phyloP scores from a whole-genome alignment of 345 rosid genomes.

The Litchi chinensis region DNA sequence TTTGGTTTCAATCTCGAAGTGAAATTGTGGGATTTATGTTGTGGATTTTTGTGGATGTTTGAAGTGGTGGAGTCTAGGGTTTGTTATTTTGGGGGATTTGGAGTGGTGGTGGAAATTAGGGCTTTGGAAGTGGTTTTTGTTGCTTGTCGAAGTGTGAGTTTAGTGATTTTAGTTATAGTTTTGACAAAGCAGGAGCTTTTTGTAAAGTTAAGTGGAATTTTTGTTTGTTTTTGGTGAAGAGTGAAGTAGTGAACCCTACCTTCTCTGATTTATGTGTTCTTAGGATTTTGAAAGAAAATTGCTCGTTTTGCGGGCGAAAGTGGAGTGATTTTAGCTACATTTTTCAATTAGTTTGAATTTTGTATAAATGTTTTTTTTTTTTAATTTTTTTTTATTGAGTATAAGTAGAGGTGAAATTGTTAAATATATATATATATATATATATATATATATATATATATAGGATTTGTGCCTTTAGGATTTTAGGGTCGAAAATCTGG shows the following conservation, averaged over 20 bases:
- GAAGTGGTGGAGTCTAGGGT: slow-evolving; percentile 28
- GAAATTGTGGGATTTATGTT: not conserved
- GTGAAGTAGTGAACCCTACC: slow-evolving; percentile 1
- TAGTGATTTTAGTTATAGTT: not conserved
- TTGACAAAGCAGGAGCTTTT: not conserved
- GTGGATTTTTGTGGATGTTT: slow-evolving; percentile 2
- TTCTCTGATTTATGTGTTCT: not conserved
- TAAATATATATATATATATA: too few species aligned
- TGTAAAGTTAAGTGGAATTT: not conserved
- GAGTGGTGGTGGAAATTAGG: not conserved
- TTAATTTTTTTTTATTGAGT: not conserved
- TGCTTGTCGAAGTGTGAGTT: not conserved
- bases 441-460: too few species aligned
- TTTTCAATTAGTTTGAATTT: not conserved
- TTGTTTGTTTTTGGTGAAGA: not conserved
- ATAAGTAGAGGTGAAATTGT: not conserved
- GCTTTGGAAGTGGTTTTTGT: slow-evolving; percentile 6
- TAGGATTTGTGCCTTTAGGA: not conserved
- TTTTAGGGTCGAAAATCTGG: slow-evolving; percentile 4
- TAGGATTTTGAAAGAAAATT: not conserved
- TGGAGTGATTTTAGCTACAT: not conserved
- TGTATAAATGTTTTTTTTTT: not conserved
- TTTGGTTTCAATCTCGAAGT: not conserved
- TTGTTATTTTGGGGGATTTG: slow-evolving; percentile 12
- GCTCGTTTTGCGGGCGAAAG: not conserved